Evolutionary conservation across 768 basidiomycete species (phyloP), one percentile per base, ranked within the genome.

Genomic region (Auriscalpium microsporum): DNA sequence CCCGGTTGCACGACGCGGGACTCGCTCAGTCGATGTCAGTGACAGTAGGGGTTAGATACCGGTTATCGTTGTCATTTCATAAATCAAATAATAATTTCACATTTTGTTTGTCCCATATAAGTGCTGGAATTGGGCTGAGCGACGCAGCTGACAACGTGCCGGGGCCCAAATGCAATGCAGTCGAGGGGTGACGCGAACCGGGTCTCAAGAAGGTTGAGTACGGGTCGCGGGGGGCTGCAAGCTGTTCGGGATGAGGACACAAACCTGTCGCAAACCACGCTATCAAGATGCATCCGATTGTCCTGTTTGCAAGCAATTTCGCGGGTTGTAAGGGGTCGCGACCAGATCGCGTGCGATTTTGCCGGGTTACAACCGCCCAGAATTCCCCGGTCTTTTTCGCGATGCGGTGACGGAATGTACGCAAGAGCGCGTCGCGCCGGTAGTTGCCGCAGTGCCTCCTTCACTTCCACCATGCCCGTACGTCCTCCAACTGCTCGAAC

Each of bases 381-480:
- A 42, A 42, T 42, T 13, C 40, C 40, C 40, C 3, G n/a, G 40
- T 17, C 40, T 42, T 42, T 42, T 42, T 42, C 40, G 40, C 40
- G 40, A 42, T 28, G 23, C n/a, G 10, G 47, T 40, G 54, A 49
- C 23, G 36, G 14, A 10, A n/a, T 50, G 46, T n/a, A n/a, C n/a
- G n/a, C n/a, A n/a, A 42, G 38, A 33, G n/a, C 46, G 46, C 46
- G 46, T 48, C 38, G 33, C 17, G 40, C 28, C 19, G 51, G 42
- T 52, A 42, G 45, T 52, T 52, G 35, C n/a, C 52, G 42, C 17
- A 19, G 21, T 28, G 28, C 7, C 5, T 13, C 51, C 38, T 42
- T 52, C 13, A 44, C 52, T 4, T 10, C 16, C 33, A 42, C 13
- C 23, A 61, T 63, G 60, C 58, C 71, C 23, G 68, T 68, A 52